Evolutionary conservation across 345 rosid species (phyloP), one percentile per base, ranked within the genome.

Genomic region (Ceriops tagal): DNA sequence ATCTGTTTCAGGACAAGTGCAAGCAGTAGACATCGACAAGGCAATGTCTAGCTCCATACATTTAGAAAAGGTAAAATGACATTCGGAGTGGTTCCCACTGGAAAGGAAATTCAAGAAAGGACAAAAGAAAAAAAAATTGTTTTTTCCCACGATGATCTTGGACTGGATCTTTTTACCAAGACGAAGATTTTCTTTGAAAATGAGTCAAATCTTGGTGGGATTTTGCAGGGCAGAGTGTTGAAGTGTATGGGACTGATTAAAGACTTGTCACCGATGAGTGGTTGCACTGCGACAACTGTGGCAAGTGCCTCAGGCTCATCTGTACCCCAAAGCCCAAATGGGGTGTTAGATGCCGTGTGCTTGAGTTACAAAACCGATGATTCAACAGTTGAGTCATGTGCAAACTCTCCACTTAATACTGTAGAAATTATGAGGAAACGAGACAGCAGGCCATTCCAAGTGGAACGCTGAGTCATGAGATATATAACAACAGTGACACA

Each of bases 281-380:
- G 60, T 58, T 56, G 59, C 28, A 53, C 68, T 37, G 19, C 35
- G 58, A 77, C 53, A 32, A 52, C 20, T 47, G 43, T 65, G 68
- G 80, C 62, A 22, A 53, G 61, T 71, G 74, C 30, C 21, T 64
- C 82, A 43, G 72, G 22, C 55, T 43, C 75, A 31, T 68, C 73
- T 20, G 79, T 82, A 66, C 89, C 89, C 1, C 82, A 78, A 22
- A 89, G 91, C 66, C 95, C 95, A 32, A 82, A 77, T 30, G 92
- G 90, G 69, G 92, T 87, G 66, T 74, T 89, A 68, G 95, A 87
- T 61, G 89, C 85, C 0, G 84, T 87, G 63, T 85, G 93, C 80
- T 74, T 89, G 85, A 89, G 92, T 82, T 83, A 79, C 64, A 87
- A 76, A 79, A 83, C 79, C 56, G 83, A 85, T 63, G 86, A 82